Evolutionary conservation across 345 rosid genomes (phyloP).

Genomic region (Angophora floribunda): DNA sequence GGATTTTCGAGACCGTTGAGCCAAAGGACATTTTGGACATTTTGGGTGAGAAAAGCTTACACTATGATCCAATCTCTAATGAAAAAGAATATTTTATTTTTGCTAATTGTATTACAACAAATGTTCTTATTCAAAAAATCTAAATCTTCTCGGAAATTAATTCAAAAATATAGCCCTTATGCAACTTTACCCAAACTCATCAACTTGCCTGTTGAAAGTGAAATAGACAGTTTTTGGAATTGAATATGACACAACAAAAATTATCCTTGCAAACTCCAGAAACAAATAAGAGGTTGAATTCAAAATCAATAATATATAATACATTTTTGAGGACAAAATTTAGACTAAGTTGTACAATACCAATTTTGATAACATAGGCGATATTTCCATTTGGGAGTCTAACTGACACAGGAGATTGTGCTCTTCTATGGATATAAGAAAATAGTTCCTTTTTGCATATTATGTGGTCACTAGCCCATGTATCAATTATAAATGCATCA

Average conservation of each 20-base stretch:
- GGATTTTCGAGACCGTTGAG: neutral
- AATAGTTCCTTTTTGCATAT: no score
- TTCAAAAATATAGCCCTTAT: no score
- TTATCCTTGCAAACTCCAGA: neutral
- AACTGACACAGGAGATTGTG: no score
- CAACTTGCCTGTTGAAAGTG: neutral
- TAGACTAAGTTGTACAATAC: neutral
- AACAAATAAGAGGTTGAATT: neutral
- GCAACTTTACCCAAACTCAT: neutral
- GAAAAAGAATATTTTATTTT: no score
- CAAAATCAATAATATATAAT: no score
- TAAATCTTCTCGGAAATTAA: neutral
- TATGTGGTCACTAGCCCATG: neutral
- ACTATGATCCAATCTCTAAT: rapidly evolving
- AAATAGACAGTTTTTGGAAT: no score
- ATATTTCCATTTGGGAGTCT: neutral
- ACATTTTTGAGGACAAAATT: neutral
- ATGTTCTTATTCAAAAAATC: neutral
- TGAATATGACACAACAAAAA: neutral
- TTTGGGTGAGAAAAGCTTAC: neutral
- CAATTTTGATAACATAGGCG: neutral
- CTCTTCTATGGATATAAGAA: neutral
- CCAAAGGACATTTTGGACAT: neutral
- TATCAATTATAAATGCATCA: neutral
- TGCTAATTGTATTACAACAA: neutral